These are phyloP conservation scores for Mortierella sp. DNA, from an alignment of 371 early-diverging fungal genomes.

Conservation along the genomic window DNA sequence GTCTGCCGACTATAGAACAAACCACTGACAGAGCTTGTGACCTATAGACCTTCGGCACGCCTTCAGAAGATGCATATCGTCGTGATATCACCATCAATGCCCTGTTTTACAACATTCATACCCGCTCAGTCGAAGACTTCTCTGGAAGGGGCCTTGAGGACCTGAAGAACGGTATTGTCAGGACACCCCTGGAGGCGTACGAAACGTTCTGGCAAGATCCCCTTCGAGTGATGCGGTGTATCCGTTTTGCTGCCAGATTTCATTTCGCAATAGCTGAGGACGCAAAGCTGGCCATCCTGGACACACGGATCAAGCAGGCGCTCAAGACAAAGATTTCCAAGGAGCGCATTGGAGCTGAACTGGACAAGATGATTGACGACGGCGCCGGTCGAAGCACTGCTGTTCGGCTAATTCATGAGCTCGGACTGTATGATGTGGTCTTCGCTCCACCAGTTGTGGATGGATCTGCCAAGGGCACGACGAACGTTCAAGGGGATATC, in stretches of 20 bases:
- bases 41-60: conserved; percentile 88
- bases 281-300: conserved; percentile 72
- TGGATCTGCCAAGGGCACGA: conserved; percentile 34
- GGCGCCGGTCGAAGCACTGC: conserved; percentile 55
- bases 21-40: too few species aligned
- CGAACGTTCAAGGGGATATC: conserved; percentile 42
- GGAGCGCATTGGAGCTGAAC: conserved; percentile 96
- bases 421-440: conserved; percentile 67
- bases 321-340: conserved; percentile 91
- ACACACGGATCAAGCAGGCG: conserved; percentile 72
- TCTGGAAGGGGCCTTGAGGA: conserved; percentile 87
- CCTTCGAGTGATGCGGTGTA: conserved; percentile 94
- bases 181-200: conserved; percentile 95
- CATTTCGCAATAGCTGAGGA: conserved; percentile 82
- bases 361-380: conserved; percentile 95
- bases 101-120: conserved; percentile 97
- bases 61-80: conserved; percentile 95
- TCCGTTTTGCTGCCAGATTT: conserved; percentile 96
- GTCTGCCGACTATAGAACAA: too few species aligned
- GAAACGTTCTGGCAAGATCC: conserved; percentile 99
- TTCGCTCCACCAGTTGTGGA: conserved; percentile 62
- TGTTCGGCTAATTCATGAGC: conserved; percentile 59
- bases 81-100: conserved; percentile 99
- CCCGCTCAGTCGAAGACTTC: conserved; percentile 92
- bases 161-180: conserved; percentile 74